phyloP scores from a whole-genome alignment of 345 rosid species.

The Eucalyptus regnans region DNA sequence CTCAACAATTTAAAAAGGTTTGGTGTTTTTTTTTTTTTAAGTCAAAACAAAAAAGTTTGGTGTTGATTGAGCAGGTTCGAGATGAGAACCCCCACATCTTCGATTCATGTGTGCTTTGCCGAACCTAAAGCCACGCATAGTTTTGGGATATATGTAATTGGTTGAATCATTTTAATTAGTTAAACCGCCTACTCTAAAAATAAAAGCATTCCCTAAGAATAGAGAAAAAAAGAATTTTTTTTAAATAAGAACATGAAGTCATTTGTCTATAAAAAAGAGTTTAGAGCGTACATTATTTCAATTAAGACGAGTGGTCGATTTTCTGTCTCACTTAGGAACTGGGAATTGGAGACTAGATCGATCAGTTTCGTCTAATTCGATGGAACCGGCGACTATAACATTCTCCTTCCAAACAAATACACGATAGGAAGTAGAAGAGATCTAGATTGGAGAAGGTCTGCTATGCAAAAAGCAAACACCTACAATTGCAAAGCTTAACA shows the following conservation, averaged over 20 bases:
- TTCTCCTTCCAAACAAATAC: neutral
- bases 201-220: neutral
- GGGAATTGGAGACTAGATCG: no score
- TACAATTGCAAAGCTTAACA: neutral
- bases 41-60: no score
- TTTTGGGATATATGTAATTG: neutral
- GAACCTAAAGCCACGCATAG: rapidly evolving
- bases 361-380: rapidly evolving
- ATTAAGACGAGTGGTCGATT: no score
- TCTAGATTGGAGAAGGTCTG: neutral
- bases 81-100: neutral
- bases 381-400: neutral
- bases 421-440: rapidly evolving
- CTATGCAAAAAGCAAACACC: neutral
- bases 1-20: no score
- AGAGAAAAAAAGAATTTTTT: no score
- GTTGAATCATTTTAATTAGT: neutral
- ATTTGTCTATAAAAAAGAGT: no score
- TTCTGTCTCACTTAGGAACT: rapidly evolving
- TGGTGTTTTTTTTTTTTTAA: no score
- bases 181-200: neutral
- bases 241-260: no score
- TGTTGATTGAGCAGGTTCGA: rapidly evolving
- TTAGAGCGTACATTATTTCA: rapidly evolving
- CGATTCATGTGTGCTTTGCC: neutral